These are phyloP conservation scores for Orbilia oligospora DNA, from an alignment of 2,329 filamentous ascomycete genomes.

Conservation along the genomic window DNA sequence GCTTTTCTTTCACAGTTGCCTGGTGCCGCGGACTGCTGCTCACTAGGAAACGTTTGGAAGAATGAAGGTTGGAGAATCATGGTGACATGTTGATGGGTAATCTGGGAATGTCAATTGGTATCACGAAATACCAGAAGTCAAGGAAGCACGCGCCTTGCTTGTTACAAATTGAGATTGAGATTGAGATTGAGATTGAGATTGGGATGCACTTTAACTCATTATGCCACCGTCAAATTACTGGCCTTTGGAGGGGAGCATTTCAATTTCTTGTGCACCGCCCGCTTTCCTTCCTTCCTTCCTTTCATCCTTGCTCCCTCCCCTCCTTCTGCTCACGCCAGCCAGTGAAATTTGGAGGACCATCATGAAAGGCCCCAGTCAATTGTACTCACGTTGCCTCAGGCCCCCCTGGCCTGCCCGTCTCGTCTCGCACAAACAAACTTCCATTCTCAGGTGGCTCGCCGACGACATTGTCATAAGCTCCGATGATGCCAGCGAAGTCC, in stretches of 20 bases:
- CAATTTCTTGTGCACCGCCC: constrained; percentile 29
- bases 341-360: constrained; percentile 44
- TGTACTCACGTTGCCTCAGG: constrained; percentile 48
- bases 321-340: constrained; percentile 3
- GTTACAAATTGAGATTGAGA: constrained; percentile 22
- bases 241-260: constrained; percentile 12
- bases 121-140: constrained; percentile 33
- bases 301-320: no score
- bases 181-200: constrained; percentile 21
- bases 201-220: constrained; percentile 14
- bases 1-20: constrained; percentile 5
- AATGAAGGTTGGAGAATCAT: constrained; percentile 54
- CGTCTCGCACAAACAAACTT: constrained; percentile 44
- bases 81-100: constrained; percentile 21
- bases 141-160: constrained; percentile 31
- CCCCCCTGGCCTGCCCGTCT: constrained; percentile 43
- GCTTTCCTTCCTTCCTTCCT: no score
- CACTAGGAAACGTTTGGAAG: constrained; percentile 34
- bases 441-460: constrained; percentile 41
- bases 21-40: constrained; percentile 26
- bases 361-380: constrained; percentile 28
- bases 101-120: constrained; percentile 38
- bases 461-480: constrained; percentile 12
- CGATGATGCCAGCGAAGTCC: constrained; percentile 8
- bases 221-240: constrained; percentile 20